Base-by-base conservation (phyloP, 371 early-diverging fungal genomes). In the Coemansia sp. region DNA sequence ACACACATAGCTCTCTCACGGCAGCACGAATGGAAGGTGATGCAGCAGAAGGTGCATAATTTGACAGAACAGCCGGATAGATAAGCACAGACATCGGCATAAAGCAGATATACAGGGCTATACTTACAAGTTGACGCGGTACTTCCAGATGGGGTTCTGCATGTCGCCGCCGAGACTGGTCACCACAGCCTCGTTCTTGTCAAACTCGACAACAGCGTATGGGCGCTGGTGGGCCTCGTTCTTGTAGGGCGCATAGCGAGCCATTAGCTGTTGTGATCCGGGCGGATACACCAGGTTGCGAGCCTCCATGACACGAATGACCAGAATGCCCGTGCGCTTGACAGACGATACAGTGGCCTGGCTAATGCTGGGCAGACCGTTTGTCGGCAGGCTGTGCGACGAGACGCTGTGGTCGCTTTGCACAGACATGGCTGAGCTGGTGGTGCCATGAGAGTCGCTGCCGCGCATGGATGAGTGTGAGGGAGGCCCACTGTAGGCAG, bases 161-260 rank as follows among this genome's bases (percentile, higher is more conserved):
- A 88, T 82, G 68, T 90, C 91, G 30, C 91, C 90, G 28, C 89
- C 92, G 16, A 89, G 80, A 16, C 93, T 90, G 72, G 91, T 88
- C 26, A 93, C 91, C 61, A 93, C 83, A 40, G 93, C 85, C 81
- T 96, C 94, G 79, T 94, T 94, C 87, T 93, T 93, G 83, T 96
- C 96, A 69, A 95, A 94, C 82, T 94, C 95, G 26, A 94, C 80
- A 8, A 96, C 94, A 21, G 89, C 89, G 71, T 94, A 96, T 4
- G 94, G 95, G 25, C 93, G 69, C 87, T 89, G 88, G 84, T 91
- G 88, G 50, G 84, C 82, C 33, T 87, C 88, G 69, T 88, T 91
- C 71, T 89, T 87, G 69, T 85, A 86, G 14, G 88, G 82, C 9
- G 90, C 88, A 62, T 91, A 90, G 70, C 88, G 86, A 67, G 86